Base-by-base conservation (phyloP, 2,329 filamentous ascomycete species). In the Ophiostoma piceae region DNA sequence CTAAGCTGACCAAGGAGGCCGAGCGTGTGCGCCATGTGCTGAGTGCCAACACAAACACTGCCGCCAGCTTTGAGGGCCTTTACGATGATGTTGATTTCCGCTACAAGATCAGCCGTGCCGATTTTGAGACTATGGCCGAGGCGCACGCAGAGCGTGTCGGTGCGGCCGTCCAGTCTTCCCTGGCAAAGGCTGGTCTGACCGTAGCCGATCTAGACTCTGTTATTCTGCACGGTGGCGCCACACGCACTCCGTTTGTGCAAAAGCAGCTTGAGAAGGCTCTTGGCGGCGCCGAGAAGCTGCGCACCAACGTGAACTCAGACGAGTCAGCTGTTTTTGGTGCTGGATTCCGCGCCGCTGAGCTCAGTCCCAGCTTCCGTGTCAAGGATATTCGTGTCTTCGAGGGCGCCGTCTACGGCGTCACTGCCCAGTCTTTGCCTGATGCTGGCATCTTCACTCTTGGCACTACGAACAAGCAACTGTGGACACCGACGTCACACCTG, bases 271-370 rank as follows among this genome's bases (percentile, higher is more conserved):
- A 97, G 80, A 87, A 88, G 72, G 80, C 91, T 62, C 86, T 89
- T 67, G 91, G 92, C 51, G 86, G 85, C 22, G 80, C 88, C 8
- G 88, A 90, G 68, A 97, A 96, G 83, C 84, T 99, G 71, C 90
- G 93, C 73, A 91, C 90, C 76, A 99, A 96, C 75, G 95, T 99
- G 77, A 99, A 99, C 81, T 91, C 94, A 12, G 95, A 99, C 76
- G 95, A 99, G 80, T 91, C 95, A 32, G 95, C 95, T 67, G 95
- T 96, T 11, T 96, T 98, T 79, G 95, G 95, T 75, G 94, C 95
- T 69, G 94, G 91, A 37, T 98, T 99, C 84, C 92, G 94, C 77
- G 95, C 92, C 67, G 95, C 95, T 68, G 88, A 92, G 75, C 85
- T 99, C 71, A 97, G 92, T 80, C 93, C 94, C 57, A 94, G 91